Conservation (phyloP, 441 rosid genomes). For the Brassica hybrid region DNA sequence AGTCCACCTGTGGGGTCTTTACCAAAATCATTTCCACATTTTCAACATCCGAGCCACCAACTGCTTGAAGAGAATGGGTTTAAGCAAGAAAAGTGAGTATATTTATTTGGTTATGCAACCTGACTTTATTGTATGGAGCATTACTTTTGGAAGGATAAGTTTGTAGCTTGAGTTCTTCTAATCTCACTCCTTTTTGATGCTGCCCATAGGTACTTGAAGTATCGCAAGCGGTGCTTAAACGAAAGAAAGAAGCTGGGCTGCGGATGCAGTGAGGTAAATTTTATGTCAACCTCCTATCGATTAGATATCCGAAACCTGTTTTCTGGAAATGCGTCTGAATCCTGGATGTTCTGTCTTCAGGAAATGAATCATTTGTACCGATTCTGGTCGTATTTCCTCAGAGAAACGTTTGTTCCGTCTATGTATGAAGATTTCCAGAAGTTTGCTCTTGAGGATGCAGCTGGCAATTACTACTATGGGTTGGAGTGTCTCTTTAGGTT, state of each 20-base stretch:
- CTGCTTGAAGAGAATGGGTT: too few relatives aligned
- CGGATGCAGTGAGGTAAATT: conserved; percentile 92
- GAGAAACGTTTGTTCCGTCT: conserved; percentile 72
- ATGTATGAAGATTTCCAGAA: conserved; percentile 96
- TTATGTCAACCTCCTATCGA: conserved; percentile 34
- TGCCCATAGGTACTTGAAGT: conserved; percentile 80
- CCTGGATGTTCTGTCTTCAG: conserved; percentile 52
- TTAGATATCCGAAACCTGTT: conserved; percentile 9
- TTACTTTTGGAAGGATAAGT: conserved; percentile 13
- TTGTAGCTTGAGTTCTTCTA: conserved; percentile 18
- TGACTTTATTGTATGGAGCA: conserved; percentile 17
- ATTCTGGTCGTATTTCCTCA: conserved; percentile 95
- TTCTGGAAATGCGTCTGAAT: conserved; percentile 14
- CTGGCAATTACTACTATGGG: conserved; percentile 83
- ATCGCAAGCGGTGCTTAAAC: conserved; percentile 82
- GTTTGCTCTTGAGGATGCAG: conserved; percentile 93
- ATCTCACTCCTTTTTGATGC: conserved; percentile 3
- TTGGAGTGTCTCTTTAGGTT: conserved; percentile 96
- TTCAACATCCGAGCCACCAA: too few relatives aligned
- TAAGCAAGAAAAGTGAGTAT: too few relatives aligned
- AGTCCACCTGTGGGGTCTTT: conserved; percentile 98
- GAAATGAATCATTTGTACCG: conserved; percentile 98
- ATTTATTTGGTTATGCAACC: conserved; percentile 14
- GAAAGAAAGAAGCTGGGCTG: conserved; percentile 92
- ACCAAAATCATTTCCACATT: too few relatives aligned